Conservation (phyloP, 495 filamentous ascomycete genomes). For the Aspergillus cavernicola region DNA sequence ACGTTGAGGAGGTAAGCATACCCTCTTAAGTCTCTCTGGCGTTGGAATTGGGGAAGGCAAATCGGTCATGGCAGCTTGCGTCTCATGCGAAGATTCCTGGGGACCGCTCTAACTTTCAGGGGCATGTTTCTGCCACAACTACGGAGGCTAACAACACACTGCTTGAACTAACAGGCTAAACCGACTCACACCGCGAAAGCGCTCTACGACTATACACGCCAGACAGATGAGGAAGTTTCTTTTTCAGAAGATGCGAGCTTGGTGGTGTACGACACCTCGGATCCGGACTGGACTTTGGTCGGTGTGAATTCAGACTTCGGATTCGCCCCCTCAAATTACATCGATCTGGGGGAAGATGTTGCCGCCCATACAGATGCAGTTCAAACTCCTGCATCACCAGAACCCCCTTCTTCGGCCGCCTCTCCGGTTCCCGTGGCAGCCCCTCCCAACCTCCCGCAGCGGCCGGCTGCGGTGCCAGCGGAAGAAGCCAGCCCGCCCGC, state of each 20-base stretch:
- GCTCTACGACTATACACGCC: conserved; percentile 91
- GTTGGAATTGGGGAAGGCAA: not conserved
- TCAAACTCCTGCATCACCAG: conserved; percentile 22
- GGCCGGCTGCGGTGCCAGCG: conserved; percentile 23
- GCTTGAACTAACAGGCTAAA: conserved; percentile 52
- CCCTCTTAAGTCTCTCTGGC: not conserved
- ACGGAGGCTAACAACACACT: not conserved
- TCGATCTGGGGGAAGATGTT: conserved; percentile 56
- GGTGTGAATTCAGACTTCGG: conserved; percentile 82
- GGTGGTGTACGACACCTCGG: conserved; percentile 81
- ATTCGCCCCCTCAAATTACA: conserved; percentile 97
- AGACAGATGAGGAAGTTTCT: conserved; percentile 97
- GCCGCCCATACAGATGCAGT: conserved; percentile 17
- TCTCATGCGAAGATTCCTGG: not conserved
- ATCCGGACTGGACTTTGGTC: conserved; percentile 96
- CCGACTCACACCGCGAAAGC: conserved; percentile 73
- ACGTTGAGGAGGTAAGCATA: conserved; percentile 84
- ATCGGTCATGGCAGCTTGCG: not conserved
- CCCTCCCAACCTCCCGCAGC: conserved; percentile 39
- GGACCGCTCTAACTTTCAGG: conserved; percentile 12
- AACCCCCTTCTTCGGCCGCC: conserved; percentile 28
- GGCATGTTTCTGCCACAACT: conserved; percentile 5
- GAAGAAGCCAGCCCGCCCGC: conserved; percentile 22
- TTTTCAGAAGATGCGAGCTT: conserved; percentile 87
- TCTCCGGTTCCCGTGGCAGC: conserved; percentile 12